Conservation (phyloP, 2,329 filamentous ascomycete genomes). For the Paradendryphiella salina region DNA sequence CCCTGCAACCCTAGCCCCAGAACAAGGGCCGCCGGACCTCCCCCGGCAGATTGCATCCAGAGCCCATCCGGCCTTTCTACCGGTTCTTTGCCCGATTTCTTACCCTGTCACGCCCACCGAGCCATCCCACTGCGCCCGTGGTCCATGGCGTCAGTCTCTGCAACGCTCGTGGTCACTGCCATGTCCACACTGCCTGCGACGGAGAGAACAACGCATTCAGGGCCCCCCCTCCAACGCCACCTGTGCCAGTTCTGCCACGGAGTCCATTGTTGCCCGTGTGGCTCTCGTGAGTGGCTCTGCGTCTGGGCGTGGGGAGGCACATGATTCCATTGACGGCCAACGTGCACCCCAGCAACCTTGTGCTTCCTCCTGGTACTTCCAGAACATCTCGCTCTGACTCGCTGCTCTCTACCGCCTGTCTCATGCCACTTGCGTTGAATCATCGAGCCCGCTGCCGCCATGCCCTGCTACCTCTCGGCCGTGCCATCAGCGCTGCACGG, state of each 20-base stretch:
- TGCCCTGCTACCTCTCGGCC: background rate
- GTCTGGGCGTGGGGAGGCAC: conserved; percentile 43
- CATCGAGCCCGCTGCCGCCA: conserved; percentile 6
- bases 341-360: conserved; percentile 28
- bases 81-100: conserved; percentile 9
- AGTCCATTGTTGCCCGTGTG: conserved; percentile 30
- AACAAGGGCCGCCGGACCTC: conserved; percentile 23
- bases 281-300: conserved; percentile 21
- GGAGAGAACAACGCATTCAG: conserved; percentile 13
- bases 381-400: conserved; percentile 42
- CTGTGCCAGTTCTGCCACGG: conserved; percentile 13
- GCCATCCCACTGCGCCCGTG: background rate
- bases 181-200: background rate
- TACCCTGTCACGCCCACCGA: background rate
- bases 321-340: conserved; percentile 30
- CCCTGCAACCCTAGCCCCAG: conserved; percentile 14
- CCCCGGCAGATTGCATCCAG: conserved; percentile 30
- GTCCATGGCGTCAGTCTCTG: conserved; percentile 9
- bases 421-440: conserved; percentile 8
- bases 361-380: conserved; percentile 31
- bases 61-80: conserved; percentile 20
- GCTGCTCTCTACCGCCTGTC: conserved; percentile 18
- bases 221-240: conserved; percentile 6
- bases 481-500: background rate
- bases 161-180: conserved; percentile 8